These are phyloP conservation scores for Hypoxylon rickii DNA, from an alignment of 495 filamentous ascomycete species.

Conservation along the genomic window DNA sequence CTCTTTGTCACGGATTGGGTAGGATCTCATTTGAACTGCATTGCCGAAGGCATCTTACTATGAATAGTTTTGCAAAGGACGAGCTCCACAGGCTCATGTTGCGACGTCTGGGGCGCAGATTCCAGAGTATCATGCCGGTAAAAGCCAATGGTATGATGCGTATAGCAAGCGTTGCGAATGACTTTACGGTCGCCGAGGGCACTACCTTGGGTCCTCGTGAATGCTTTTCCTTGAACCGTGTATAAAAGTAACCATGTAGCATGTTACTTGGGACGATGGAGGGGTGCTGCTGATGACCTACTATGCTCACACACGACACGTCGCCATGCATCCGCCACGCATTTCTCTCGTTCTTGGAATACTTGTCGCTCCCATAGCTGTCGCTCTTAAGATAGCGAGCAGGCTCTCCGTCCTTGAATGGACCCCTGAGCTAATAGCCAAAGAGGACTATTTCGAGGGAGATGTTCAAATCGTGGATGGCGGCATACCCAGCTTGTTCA, in stretches of 20 bases:
- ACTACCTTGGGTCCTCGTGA: background rate
- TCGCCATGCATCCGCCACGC: background rate
- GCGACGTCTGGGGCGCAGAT: background rate
- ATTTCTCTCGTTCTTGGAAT: background rate
- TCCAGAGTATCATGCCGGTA: background rate
- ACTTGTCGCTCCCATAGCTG: background rate
- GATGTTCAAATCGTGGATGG: slow-evolving; percentile 35
- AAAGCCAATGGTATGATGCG: background rate
- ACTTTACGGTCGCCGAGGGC: background rate
- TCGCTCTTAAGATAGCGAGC: slow-evolving; percentile 37
- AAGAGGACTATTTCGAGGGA: slow-evolving; percentile 40
- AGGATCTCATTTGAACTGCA: background rate
- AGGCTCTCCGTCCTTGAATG: slow-evolving; percentile 37
- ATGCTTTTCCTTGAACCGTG: too few relatives aligned
- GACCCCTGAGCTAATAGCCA: slow-evolving; percentile 40
- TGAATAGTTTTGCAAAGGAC: too few relatives aligned
- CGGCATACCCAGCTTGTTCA: slow-evolving; percentile 40
- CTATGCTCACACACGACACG: background rate
- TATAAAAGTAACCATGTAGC: background rate
- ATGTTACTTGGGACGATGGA: background rate
- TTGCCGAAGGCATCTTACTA: background rate
- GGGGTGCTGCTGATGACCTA: too few relatives aligned
- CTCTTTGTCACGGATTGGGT: background rate
- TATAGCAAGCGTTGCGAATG: background rate
- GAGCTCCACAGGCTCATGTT: background rate